Evolutionary conservation across 768 basidiomycete species (phyloP).

Genomic region (Rhodotorula sphaerocarpa): DNA sequence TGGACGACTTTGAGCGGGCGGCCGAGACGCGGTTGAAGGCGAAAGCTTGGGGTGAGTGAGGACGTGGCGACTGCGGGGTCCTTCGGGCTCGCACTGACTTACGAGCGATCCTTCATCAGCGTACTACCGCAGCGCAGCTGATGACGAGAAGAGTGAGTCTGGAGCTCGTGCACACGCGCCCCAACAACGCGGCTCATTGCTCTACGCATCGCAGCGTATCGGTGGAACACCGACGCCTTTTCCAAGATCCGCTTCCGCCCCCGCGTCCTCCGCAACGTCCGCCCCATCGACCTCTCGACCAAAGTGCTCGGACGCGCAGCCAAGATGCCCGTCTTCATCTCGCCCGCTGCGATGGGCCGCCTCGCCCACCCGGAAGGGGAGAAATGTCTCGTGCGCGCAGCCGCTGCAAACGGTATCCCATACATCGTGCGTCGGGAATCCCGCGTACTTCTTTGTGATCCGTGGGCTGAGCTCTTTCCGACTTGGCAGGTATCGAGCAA

Average conservation of each 20-base stretch:
- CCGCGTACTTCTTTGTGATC: background rate
- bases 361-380: constrained; percentile 46
- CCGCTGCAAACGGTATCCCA: constrained; percentile 39
- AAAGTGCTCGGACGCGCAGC: constrained; percentile 43
- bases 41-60: constrained; percentile 37
- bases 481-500: constrained; percentile 46
- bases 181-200: too few relatives aligned
- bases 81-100: too few relatives aligned
- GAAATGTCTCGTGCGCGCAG: constrained; percentile 40
- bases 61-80: too few relatives aligned
- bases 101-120: too few relatives aligned
- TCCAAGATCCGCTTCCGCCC: constrained; percentile 81
- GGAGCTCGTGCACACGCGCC: too few relatives aligned
- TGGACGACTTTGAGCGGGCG: constrained; percentile 35
- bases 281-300: constrained; percentile 51
- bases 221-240: constrained; percentile 58
- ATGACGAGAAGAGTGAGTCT: constrained; percentile 55
- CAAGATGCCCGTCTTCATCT: constrained; percentile 45
- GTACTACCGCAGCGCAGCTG: constrained; percentile 78
- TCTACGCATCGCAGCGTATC: background rate
- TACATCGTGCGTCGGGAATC: constrained; percentile 31
- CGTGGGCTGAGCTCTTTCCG: background rate
- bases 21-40: constrained; percentile 27
- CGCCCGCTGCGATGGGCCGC: constrained; percentile 46
- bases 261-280: constrained; percentile 76